Conservation (phyloP, 352 stramenopile species). For the Ophiocytium majus region DNA sequence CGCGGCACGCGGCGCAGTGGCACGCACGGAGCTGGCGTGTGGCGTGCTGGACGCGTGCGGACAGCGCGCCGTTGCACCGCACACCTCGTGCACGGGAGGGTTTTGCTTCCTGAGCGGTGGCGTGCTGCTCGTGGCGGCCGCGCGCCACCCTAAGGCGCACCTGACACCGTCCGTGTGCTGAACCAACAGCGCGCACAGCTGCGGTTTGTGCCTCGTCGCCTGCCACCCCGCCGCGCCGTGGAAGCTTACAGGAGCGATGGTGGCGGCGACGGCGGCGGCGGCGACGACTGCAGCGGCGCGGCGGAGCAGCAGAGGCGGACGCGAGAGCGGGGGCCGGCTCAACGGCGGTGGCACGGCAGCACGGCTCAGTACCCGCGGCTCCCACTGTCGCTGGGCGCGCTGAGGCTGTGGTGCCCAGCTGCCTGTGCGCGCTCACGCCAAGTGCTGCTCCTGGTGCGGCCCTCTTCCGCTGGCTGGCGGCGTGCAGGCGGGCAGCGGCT, state of each 20-base stretch:
- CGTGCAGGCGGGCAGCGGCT: no score
- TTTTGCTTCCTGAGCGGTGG: slow-evolving; percentile 57
- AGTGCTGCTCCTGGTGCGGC: no score
- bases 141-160: slow-evolving; percentile 38
- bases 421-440: slow-evolving; percentile 56
- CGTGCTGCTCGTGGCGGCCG: slow-evolving; percentile 28
- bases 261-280: slow-evolving; percentile 12
- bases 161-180: slow-evolving; percentile 54
- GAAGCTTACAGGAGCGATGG: not conserved
- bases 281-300: not conserved
- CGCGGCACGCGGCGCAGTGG: slow-evolving; percentile 29
- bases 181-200: slow-evolving; percentile 37
- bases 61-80: slow-evolving; percentile 41
- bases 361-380: not conserved
- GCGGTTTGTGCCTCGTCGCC: slow-evolving; percentile 47
- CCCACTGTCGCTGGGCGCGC: no score
- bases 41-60: slow-evolving; percentile 46
- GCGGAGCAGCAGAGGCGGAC: not conserved
- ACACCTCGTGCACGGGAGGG: slow-evolving; percentile 46
- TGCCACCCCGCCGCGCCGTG: not conserved
- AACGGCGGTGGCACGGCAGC: not conserved
- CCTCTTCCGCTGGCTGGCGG: no score
- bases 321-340: not conserved
- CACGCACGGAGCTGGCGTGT: slow-evolving; percentile 41
- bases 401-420: slow-evolving; percentile 46